Base-by-base conservation (phyloP, 371 early-diverging fungal genomes). In the Mucor indicus region DNA sequence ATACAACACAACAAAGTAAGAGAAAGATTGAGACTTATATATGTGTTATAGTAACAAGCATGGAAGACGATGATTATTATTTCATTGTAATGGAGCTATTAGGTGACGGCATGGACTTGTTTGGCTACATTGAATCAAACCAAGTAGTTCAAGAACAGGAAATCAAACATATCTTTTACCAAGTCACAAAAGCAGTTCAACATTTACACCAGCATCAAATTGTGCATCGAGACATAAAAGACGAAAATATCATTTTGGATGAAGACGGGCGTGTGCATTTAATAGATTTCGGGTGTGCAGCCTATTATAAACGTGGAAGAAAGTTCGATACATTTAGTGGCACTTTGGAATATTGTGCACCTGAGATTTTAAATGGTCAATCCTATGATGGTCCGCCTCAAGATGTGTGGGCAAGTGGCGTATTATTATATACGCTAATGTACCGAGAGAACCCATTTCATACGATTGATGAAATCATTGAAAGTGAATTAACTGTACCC, bases 401-500 rank as follows among this genome's bases (percentile, higher is more conserved):
- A 53, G 92, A 91, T 54, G 77, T 85, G 25, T 91, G 91, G 88
- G 79, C 87, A 1, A 50, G 85, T 3, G 90, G 90, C 1, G 72
- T 89, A 33, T 66, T 91, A 29, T 50, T 91, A 41, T 91, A 83
- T 55, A 87, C 87, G 12, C n/a, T n/a, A n/a, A n/a, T n/a, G n/a
- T n/a, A n/a, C n/a, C n/a, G n/a, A n/a, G n/a, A n/a, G n/a, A n/a
- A n/a, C n/a, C n/a, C n/a, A n/a, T n/a, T n/a, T n/a, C n/a, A n/a
- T n/a, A n/a, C n/a, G n/a, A n/a, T n/a, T n/a, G n/a, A n/a, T n/a
- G n/a, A n/a, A n/a, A n/a, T n/a, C n/a, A n/a, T n/a, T n/a, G n/a
- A n/a, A n/a, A n/a, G n/a, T n/a, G n/a, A n/a, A n/a, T n/a, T n/a
- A n/a, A n/a, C n/a, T n/a, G n/a, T n/a, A n/a, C n/a, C n/a, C n/a